phyloP scores from a whole-genome alignment of 768 basidiomycete species.

The Pulveroboletus sp. region DNA sequence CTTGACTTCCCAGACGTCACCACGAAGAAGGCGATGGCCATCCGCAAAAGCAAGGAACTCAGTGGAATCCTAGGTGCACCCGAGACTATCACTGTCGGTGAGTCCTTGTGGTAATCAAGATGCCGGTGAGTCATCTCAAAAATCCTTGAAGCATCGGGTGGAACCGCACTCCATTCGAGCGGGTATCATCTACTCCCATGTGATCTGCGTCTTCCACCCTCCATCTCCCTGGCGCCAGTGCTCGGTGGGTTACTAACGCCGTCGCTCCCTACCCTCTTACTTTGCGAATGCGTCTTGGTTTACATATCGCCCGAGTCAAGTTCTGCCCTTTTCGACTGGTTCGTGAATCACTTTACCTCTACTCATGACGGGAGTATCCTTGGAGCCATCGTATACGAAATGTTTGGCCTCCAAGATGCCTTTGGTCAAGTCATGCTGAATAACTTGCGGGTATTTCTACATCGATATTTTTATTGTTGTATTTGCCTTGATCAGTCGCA shows the following conservation, averaged over 20 bases:
- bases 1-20: constrained; percentile 90
- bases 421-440: constrained; percentile 93
- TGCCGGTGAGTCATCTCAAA: neutral
- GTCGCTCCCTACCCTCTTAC: constrained; percentile 65
- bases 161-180: constrained; percentile 51
- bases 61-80: constrained; percentile 15
- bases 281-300: constrained; percentile 91
- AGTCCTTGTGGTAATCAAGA: neutral
- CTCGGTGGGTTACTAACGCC: constrained; percentile 50
- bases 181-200: constrained; percentile 64
- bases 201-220: constrained; percentile 66
- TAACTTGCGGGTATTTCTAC: constrained; percentile 67
- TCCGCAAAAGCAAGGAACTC: constrained; percentile 60
- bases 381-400: constrained; percentile 81
- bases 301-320: constrained; percentile 72
- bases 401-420: constrained; percentile 83
- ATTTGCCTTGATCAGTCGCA: neutral
- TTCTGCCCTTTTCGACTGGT: constrained; percentile 65
- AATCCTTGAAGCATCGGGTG: constrained; percentile 2
- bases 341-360: constrained; percentile 48
- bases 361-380: constrained; percentile 23
- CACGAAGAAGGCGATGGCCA: constrained; percentile 75
- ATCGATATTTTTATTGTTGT: neutral
- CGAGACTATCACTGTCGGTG: constrained; percentile 11
- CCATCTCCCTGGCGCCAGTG: constrained; percentile 42